phyloP scores from a whole-genome alignment of 1,284 basidiomycete genomes.

The Ganoderma resinaceum region DNA sequence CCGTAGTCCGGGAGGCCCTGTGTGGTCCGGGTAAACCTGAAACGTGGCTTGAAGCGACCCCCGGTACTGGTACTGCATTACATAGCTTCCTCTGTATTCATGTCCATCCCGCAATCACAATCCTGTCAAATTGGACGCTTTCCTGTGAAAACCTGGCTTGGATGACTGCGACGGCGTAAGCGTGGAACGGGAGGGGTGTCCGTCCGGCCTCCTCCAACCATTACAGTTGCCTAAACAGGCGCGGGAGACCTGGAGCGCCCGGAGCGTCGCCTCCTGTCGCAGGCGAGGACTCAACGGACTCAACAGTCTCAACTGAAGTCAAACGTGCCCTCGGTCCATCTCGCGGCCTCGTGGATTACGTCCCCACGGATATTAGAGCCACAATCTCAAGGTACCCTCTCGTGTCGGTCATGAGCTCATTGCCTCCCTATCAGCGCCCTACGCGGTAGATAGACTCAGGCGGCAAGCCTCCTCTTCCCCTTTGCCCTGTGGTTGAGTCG shows the following conservation, averaged over 20 bases:
- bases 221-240: constrained; percentile 23
- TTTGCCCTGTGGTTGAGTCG: constrained; percentile 28
- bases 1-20: constrained; percentile 36
- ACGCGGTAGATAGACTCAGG: constrained; percentile 17
- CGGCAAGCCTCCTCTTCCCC: constrained; percentile 28
- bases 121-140: not conserved
- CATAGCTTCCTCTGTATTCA: constrained; percentile 2
- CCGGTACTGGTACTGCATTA: not conserved
- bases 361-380: constrained; percentile 5
- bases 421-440: constrained; percentile 22
- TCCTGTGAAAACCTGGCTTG: not conserved
- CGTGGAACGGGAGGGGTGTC: not conserved
- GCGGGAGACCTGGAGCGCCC: not conserved
- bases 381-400: constrained; percentile 5
- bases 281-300: constrained; percentile 9
- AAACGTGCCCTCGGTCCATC: not conserved
- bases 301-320: not conserved
- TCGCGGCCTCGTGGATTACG: constrained; percentile 11
- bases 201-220: too few species aligned
- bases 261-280: constrained; percentile 15
- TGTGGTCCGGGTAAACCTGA: constrained; percentile 38
- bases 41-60: not conserved
- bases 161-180: not conserved
- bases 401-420: constrained; percentile 21
- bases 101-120: not conserved